Percentiles rank a stretch among this genome's conserved stretches.
These are phyloP conservation scores for Anisogramma anomala DNA, from an alignment of 2,329 filamentous ascomycete species.

Conservation along the genomic window DNA sequence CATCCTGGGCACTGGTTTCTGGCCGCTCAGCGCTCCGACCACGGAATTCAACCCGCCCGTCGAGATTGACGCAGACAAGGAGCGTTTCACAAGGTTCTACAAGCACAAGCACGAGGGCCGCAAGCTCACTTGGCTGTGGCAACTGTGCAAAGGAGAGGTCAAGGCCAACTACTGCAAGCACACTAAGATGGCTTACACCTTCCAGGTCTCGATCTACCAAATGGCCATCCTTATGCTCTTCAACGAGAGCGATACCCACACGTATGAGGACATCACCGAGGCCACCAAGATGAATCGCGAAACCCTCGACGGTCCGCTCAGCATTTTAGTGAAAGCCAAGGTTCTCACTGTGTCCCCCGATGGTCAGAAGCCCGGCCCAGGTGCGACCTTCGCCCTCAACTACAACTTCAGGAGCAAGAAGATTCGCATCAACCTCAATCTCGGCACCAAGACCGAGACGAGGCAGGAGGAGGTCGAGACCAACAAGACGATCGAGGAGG, in stretches of 20 bases:
- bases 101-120: slow-evolving; percentile 92
- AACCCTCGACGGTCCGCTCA: slow-evolving; percentile 73
- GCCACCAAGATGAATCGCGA: slow-evolving; percentile 72
- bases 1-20: slow-evolving; percentile 91
- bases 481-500: slow-evolving; percentile 98
- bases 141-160: slow-evolving; percentile 93
- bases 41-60: slow-evolving; percentile 81
- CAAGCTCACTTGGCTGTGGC: slow-evolving; percentile 97
- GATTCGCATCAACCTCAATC: slow-evolving; percentile 90
- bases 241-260: slow-evolving; percentile 77
- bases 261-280: slow-evolving; percentile 77
- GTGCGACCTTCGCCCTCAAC: slow-evolving; percentile 75
- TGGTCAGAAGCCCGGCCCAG: slow-evolving; percentile 63
- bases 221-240: slow-evolving; percentile 94
- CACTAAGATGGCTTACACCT: slow-evolving; percentile 84
- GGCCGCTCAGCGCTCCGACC: slow-evolving; percentile 78
- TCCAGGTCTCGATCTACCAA: slow-evolving; percentile 95
- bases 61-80: slow-evolving; percentile 76
- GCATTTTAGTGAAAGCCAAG: slow-evolving; percentile 85
- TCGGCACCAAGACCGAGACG: slow-evolving; percentile 86
- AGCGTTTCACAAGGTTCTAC: slow-evolving; percentile 85
- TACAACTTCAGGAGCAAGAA: slow-evolving; percentile 98
- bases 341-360: slow-evolving; percentile 64
- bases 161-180: slow-evolving; percentile 86
- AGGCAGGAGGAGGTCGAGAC: slow-evolving; percentile 96